Base-by-base conservation (phyloP, 371 early-diverging fungal species). In the Rhizopus arrhizus region DNA sequence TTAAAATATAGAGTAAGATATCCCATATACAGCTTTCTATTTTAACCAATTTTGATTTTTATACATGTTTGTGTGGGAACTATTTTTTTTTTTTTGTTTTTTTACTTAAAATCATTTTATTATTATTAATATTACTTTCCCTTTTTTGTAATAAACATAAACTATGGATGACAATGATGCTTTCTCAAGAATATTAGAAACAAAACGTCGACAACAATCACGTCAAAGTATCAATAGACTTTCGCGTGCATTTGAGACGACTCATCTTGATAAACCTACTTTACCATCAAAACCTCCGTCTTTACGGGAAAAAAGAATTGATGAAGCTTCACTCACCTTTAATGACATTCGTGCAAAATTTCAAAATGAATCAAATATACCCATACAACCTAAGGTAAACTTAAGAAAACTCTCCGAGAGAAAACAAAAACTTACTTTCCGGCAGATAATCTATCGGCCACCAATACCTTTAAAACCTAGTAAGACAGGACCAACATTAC, bases 281-380 rank as follows among this genome's bases (percentile, higher is more conserved):
- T 59, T 62, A 32, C 80, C 75, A 49, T 60, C 69, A 45, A 79
- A 79, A 8, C 75, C 80, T 61, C 73, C 70, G 62, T 72, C 74
- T 10, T 47, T 79, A 36, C 64, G 69, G 13, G 62, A 71, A 16
- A 41, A 53, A 34, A 32, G 33, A 16, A 64, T 70, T 32, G 75
- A 77, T 43, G 55, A 68, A 52, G 66, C 64, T 28, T 38, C 73
- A 12, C 58, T 77, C 32, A 67, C 69, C 8, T 80, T 80, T 43
- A 64, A 69, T 40, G 77, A 80, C 41, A 73, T 80, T 45, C 75
- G 77, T 31, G 80, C 80, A 10, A 68, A 61, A 41, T 80, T 80
- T 46, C 77, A 80, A 43, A 61, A 70, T 46, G 63, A 67, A 41
- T 59, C 33, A 42, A 38, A 7, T 10, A 49, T 59, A 16, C 59